Evolutionary conservation across 495 filamentous ascomycete genomes (phyloP).

Genomic region (Cudoniella acicularis): DNA sequence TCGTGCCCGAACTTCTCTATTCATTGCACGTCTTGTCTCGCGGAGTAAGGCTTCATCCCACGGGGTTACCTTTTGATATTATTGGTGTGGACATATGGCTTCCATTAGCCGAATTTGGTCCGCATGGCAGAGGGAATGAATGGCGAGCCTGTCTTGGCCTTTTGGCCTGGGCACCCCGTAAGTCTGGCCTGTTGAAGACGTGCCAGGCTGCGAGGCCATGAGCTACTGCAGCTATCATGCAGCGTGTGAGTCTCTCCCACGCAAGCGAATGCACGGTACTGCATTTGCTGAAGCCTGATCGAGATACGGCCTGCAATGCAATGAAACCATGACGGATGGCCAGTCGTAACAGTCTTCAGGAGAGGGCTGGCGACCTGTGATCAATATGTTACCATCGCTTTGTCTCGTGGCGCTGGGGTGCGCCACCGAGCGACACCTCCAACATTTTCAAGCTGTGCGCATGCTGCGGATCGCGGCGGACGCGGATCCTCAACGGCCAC

Average conservation of each 20-base stretch:
- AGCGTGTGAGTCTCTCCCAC: slow-evolving; percentile 15
- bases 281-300: not conserved
- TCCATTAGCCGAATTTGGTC: not conserved
- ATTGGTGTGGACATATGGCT: not conserved
- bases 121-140: not conserved
- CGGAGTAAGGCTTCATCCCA: not conserved
- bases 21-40: not conserved
- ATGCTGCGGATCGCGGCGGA: too few species aligned
- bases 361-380: not conserved
- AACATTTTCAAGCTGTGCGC: too few species aligned
- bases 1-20: not conserved
- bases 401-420: not conserved
- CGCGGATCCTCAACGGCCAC: too few species aligned
- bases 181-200: not conserved
- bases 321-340: not conserved
- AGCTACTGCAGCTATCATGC: slow-evolving; percentile 19
- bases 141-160: not conserved
- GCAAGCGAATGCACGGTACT: slow-evolving; percentile 4
- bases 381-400: not conserved
- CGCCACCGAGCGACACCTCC: not conserved
- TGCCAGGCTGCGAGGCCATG: slow-evolving; percentile 7
- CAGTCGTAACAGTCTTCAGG: not conserved
- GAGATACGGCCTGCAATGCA: not conserved
- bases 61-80: not conserved
- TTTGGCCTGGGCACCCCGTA: not conserved